These are phyloP conservation scores for Blumeria hordei DNA, from an alignment of 2,329 filamentous ascomycete genomes.

Conservation along the genomic window DNA sequence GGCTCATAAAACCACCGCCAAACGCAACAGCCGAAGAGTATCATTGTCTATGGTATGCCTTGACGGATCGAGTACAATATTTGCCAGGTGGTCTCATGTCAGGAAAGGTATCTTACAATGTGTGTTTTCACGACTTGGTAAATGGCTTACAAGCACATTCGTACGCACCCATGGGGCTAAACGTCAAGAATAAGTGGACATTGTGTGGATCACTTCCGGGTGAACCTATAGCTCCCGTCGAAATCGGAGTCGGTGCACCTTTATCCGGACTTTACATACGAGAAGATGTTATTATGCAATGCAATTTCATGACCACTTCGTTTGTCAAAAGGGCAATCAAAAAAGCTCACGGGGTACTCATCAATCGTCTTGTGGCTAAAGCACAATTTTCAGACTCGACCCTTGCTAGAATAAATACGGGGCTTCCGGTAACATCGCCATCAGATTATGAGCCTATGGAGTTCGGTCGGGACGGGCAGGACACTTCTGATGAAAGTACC, in stretches of 20 bases:
- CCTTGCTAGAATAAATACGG: not conserved
- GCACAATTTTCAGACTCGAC: slow-evolving; percentile 16
- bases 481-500: not conserved
- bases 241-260: slow-evolving; percentile 42
- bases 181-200: slow-evolving; percentile 57
- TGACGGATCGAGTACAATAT: slow-evolving; percentile 56
- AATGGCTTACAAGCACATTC: slow-evolving; percentile 59
- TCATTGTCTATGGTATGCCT: slow-evolving; percentile 50
- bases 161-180: slow-evolving; percentile 59
- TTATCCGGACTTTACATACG: slow-evolving; percentile 49
- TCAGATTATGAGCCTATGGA: slow-evolving; percentile 3
- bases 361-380: slow-evolving; percentile 34
- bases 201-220: slow-evolving; percentile 48
- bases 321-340: slow-evolving; percentile 71
- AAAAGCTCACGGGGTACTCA: slow-evolving; percentile 46
- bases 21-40: slow-evolving; percentile 47
- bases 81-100: slow-evolving; percentile 38
- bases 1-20: slow-evolving; percentile 39
- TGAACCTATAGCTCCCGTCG: slow-evolving; percentile 38
- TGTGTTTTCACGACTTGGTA: slow-evolving; percentile 52
- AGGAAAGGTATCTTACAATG: slow-evolving; percentile 53
- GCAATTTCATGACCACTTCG: slow-evolving; percentile 47
- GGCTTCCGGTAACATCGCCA: not conserved
- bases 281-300: slow-evolving; percentile 69
- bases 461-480: not conserved